Evolutionary conservation across 768 basidiomycete species (phyloP).

Genomic region (Multifurca ochricompacta): DNA sequence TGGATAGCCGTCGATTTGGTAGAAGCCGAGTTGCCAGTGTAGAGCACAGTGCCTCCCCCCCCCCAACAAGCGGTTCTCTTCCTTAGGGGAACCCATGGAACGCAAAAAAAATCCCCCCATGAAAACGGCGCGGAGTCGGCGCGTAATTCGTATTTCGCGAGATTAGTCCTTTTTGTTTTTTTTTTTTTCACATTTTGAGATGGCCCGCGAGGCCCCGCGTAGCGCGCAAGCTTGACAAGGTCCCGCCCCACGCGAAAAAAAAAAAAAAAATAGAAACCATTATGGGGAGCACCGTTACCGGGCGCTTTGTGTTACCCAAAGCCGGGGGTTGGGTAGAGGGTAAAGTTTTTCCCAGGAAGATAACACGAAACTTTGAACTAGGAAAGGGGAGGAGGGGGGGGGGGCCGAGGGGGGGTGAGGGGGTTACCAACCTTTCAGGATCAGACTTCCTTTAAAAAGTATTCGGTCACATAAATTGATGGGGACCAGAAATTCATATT

Average conservation of each 20-base stretch:
- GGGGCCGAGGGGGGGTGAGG: too few species aligned
- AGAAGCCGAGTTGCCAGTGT: constrained; percentile 6
- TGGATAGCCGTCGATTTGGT: not conserved
- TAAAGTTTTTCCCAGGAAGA: not conserved
- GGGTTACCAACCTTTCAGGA: not conserved
- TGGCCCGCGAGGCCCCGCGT: constrained; percentile 6
- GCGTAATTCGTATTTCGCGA: not conserved
- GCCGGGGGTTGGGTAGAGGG: too few species aligned
- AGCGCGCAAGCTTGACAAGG: constrained; percentile 1
- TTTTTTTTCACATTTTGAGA: not conserved
- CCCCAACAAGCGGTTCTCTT: too few species aligned
- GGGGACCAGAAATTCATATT: too few species aligned
- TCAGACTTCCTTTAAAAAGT: not conserved
- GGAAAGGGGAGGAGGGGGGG: too few species aligned
- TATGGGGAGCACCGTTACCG: not conserved
- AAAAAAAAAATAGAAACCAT: too few species aligned
- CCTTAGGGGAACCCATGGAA: too few species aligned
- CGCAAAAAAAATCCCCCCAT: too few species aligned
- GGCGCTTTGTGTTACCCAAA: not conserved
- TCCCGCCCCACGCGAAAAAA: not conserved
- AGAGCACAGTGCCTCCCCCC: too few species aligned
- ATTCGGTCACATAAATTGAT: not conserved
- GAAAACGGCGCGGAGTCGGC: not conserved
- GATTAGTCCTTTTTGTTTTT: too few species aligned
- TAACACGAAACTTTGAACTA: not conserved